These are phyloP conservation scores for Russula olivacea DNA, from an alignment of 768 basidiomycete species.

Conservation along the genomic window DNA sequence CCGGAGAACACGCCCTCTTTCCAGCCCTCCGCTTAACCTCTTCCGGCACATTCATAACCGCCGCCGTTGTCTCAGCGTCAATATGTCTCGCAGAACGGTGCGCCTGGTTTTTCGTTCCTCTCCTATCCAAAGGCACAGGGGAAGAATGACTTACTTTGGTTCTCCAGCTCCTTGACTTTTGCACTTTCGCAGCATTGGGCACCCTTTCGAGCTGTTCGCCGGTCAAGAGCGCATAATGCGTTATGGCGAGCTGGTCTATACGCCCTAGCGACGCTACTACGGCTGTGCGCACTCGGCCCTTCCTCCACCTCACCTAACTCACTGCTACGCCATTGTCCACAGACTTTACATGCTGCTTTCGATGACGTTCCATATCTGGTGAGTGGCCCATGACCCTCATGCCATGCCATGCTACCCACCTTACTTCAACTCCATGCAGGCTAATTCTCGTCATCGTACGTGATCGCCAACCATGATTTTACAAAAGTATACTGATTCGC, in stretches of 20 bases:
- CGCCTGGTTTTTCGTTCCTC: background rate
- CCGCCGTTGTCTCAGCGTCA: conserved; percentile 38
- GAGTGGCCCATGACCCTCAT: conserved; percentile 35
- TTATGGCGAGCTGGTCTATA: conserved; percentile 52
- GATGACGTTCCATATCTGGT: conserved; percentile 70
- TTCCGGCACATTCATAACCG: conserved; percentile 43
- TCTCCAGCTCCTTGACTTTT: conserved; percentile 44
- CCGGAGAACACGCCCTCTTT: conserved; percentile 45
- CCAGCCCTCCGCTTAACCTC: conserved; percentile 42
- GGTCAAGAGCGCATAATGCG: conserved; percentile 42
- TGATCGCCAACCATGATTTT: background rate
- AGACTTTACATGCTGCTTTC: conserved; percentile 70
- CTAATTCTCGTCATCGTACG: conserved; percentile 48
- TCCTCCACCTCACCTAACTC: too few species aligned
- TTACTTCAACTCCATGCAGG: conserved; percentile 29
- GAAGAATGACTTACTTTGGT: background rate
- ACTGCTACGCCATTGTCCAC: conserved; percentile 1
- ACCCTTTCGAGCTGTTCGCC: conserved; percentile 36
- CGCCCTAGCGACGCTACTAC: conserved; percentile 49
- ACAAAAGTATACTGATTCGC: background rate
- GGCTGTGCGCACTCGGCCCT: conserved; percentile 46
- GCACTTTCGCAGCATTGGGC: conserved; percentile 44
- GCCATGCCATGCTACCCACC: too few species aligned
- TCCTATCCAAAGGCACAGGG: background rate
- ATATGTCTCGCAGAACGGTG: conserved; percentile 60